phyloP scores from a whole-genome alignment of 768 basidiomycete genomes.

The Tricholoma bakamatsutake region DNA sequence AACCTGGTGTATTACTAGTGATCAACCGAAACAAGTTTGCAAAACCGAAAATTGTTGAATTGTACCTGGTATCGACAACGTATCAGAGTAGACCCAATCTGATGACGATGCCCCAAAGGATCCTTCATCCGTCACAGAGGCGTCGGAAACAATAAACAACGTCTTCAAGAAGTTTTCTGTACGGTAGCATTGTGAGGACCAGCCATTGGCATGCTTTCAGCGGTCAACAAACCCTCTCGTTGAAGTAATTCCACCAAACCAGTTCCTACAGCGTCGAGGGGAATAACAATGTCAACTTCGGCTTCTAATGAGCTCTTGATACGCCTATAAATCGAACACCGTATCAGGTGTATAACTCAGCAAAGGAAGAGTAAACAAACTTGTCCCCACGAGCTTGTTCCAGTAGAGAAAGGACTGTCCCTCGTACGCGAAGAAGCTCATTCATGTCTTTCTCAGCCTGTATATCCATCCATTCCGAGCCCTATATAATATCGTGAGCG shows the following conservation, averaged over 20 bases:
- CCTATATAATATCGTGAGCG: constrained; percentile 26
- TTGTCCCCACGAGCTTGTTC: constrained; percentile 75
- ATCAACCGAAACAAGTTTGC: constrained; percentile 3
- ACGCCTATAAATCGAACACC: constrained; percentile 36
- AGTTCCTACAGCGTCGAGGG: constrained; percentile 24
- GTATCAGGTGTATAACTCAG: not conserved
- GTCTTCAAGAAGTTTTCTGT: constrained; percentile 63
- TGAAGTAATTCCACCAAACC: constrained; percentile 28
- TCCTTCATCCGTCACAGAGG: constrained; percentile 41
- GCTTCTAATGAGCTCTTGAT: constrained; percentile 76
- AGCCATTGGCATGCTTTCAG: not conserved
- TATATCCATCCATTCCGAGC: constrained; percentile 55
- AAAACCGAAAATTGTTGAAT: not conserved
- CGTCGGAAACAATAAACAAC: constrained; percentile 79
- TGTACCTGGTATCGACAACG: constrained; percentile 41
- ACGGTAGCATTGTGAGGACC: not conserved
- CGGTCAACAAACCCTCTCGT: constrained; percentile 36
- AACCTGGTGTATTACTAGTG: constrained; percentile 12
- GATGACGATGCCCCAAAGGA: constrained; percentile 33
- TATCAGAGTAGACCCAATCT: constrained; percentile 45
- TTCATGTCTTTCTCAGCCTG: constrained; percentile 58
- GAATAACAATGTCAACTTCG: constrained; percentile 57
- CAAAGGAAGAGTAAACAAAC: constrained; percentile 33
- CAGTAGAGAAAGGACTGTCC: constrained; percentile 55
- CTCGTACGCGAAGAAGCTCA: constrained; percentile 53